phyloP scores from a whole-genome alignment of 2,329 filamentous ascomycete genomes.

The Elsinoe arachidis region DNA sequence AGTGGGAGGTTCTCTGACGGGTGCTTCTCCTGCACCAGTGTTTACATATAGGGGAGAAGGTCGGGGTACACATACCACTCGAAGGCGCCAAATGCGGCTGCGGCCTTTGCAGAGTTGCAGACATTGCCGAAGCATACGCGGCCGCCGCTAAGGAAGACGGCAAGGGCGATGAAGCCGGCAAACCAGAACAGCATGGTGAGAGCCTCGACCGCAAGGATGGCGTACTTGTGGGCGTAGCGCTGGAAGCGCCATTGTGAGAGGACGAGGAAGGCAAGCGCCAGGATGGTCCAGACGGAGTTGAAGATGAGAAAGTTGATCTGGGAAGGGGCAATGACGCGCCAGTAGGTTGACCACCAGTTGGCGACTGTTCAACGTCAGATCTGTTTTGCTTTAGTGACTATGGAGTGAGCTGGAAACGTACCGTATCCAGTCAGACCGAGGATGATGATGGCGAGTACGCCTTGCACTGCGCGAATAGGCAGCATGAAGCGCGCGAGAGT shows the following conservation, averaged over 20 bases:
- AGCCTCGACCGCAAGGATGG: slow-evolving; percentile 57
- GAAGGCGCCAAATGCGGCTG: slow-evolving; percentile 58
- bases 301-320: slow-evolving; percentile 73
- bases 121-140: slow-evolving; percentile 44
- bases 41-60: not conserved
- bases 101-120: slow-evolving; percentile 56
- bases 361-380: slow-evolving; percentile 42
- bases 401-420: slow-evolving; percentile 35
- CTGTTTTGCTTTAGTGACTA: not conserved
- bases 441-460: slow-evolving; percentile 61
- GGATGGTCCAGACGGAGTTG: slow-evolving; percentile 64
- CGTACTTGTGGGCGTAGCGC: slow-evolving; percentile 52
- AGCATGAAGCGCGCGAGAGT: slow-evolving; percentile 38
- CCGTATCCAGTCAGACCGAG: slow-evolving; percentile 67
- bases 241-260: slow-evolving; percentile 46
- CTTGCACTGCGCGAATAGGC: slow-evolving; percentile 58
- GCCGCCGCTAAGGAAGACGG: slow-evolving; percentile 53
- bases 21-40: not conserved
- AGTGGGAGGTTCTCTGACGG: not conserved
- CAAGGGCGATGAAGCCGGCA: slow-evolving; percentile 70
- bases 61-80: slow-evolving; percentile 39
- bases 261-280: slow-evolving; percentile 61
- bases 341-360: slow-evolving; percentile 44
- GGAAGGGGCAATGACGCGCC: slow-evolving; percentile 44
- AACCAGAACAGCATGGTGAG: slow-evolving; percentile 87